Percentiles rank a stretch among this genome's conserved stretches.
phyloP scores from a whole-genome alignment of 352 stramenopile species.

The Aphanomyces euteiches region DNA sequence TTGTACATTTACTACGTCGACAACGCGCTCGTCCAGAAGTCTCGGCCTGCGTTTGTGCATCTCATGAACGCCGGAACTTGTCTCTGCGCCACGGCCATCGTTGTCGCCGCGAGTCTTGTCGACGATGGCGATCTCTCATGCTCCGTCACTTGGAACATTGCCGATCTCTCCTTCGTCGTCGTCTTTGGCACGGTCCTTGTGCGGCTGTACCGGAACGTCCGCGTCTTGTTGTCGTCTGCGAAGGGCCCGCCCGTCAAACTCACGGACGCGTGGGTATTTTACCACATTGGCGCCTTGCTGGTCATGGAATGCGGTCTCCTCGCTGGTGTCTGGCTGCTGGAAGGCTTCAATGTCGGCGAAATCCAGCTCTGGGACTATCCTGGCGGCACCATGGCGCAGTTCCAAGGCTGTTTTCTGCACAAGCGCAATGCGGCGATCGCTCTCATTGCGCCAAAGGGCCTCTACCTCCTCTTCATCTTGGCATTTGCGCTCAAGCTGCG shows the following conservation, averaged over 20 bases:
- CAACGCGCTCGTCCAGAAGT: slow-evolving; percentile 7
- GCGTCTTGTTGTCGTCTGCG: slow-evolving; percentile 7
- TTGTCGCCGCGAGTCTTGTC: background rate
- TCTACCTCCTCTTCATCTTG: background rate
- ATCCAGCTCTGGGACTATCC: no score
- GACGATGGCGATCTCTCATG: background rate
- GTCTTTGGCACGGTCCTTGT: slow-evolving; percentile 16
- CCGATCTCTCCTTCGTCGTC: slow-evolving; percentile 17
- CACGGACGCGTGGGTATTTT: slow-evolving; percentile 7
- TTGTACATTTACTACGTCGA: slow-evolving; percentile 22
- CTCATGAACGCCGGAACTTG: slow-evolving; percentile 8
- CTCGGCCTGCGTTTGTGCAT: slow-evolving; percentile 10
- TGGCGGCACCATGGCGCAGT: background rate
- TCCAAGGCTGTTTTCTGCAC: slow-evolving; percentile 3
- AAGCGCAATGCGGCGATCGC: background rate
- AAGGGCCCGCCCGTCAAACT: slow-evolving; percentile 13
- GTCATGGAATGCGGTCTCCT: background rate
- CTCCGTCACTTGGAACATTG: background rate
- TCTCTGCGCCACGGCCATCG: background rate
- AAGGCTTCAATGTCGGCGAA: background rate
- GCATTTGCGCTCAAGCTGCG: slow-evolving; percentile 6
- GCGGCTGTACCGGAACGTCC: slow-evolving; percentile 8
- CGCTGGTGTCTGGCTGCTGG: background rate
- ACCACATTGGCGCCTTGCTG: slow-evolving; percentile 2
- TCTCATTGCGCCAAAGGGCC: background rate